Evolutionary conservation across 2,329 filamentous ascomycete species (phyloP), one percentile per base, ranked within the genome.

Genomic region (Lecanicillium sp.): DNA sequence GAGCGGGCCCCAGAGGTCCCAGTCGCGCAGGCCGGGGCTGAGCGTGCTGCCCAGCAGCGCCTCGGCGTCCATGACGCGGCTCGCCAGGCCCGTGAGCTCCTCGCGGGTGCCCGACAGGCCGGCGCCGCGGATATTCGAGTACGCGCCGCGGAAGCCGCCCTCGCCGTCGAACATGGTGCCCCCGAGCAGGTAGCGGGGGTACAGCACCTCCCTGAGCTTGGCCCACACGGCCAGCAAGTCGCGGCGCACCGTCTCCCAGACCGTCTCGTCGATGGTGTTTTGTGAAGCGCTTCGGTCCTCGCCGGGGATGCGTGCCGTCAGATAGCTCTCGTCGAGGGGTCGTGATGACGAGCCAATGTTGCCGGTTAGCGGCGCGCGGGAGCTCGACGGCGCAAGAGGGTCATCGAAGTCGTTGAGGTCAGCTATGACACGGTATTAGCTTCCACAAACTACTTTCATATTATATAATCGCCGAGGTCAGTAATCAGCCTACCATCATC

Each of bases 151-250:
- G 8, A 84, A 58, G 10, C 74, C 74, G 29, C 68, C 69, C 4
- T 73, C 68, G 35, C 65, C 67, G 52, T 82, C 78, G 48, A 82
- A 75, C 78, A 84, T 82, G 50, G 77, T 80, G 24, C 81, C 81
- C 29, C 79, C 79, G 20, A 98, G 84, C 41, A 98, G 77, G 70
- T 97, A 97, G 62, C 90, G 90, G 15, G 93, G 93, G 69, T 89
- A 98, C 52, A 98, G 80, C 32, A 98, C 93, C 73, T 96, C 91
- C 66, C 87, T 84, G 84, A 98, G 89, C 77, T 98, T 98, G 70
- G 88, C 87, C 91, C 93, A 97, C 29, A 97, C 89, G 21, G 90
- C 93, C 7, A 91, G 70, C 55, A 98, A 72, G 66, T 98, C 93
- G 56, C 93, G 85, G 44, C 87, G 88, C 52, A 98, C 74, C n/a